Evolutionary conservation across 2,329 filamentous ascomycete species (phyloP), one percentile per base, ranked within the genome.

Genomic region (Dothidotthia symphoricarpi): DNA sequence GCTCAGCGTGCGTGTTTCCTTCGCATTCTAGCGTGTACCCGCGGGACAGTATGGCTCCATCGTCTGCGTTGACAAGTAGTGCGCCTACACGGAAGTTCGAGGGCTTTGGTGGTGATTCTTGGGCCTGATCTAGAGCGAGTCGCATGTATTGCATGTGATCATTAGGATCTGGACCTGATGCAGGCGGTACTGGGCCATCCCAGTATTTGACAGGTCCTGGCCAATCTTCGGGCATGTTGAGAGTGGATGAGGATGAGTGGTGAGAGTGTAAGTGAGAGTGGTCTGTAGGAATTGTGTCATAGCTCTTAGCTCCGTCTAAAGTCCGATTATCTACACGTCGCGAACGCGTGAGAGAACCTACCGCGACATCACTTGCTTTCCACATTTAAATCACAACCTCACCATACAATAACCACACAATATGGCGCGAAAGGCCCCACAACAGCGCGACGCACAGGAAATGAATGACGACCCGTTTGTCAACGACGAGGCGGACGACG

Each of bases 1-100:
- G 89, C 64, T 98, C 93, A 3, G 93, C 93, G 61, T 98, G 93
- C 0, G 93, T 97, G 70, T 98, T 98, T 28, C 91, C 93, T 0
- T 82, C 76, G 3, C 90, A 80, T 67, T 98, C 91, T 41, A 96
- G 77, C 0, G 93, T 96, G 70, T 91, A 97, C 37, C 93, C 91
- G 2, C 87, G 86, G 1, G 86, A 80, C 17, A 94, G 74, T 41
- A 94, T 73, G 16, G 69, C 63, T 53, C 81, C 75, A 24, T 71
- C 75, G 28, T 69, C 68, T 11, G 74, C 64, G 41, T 81, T 75
- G 14, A 93, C 76, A 26, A 97, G 75, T n/a, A 95, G 67, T n/a
- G 93, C 93, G 28, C 93, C 93, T 15, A 98, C 90, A 43, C 91
- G 82, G 72, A 89, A 98, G 67, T 97, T 97, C 34, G 88, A 89